A percentile compares a stretch with the other conserved stretches of the same genome.
Conservation (phyloP, 495 filamentous ascomycete species). For the Podospora appendiculata region DNA sequence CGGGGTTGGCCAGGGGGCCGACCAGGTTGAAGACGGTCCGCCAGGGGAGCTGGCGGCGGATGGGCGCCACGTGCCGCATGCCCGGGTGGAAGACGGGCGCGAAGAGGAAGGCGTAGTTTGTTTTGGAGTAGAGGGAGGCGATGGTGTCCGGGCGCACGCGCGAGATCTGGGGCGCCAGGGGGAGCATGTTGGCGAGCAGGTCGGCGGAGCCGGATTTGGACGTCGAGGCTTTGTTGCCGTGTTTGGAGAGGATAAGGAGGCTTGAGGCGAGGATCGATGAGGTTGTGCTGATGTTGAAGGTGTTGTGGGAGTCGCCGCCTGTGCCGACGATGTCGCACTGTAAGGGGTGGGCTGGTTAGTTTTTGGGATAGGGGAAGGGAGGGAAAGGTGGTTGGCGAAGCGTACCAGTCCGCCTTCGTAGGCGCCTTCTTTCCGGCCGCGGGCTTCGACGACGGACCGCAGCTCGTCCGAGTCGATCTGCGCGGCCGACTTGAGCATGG, state of each 20-base stretch:
- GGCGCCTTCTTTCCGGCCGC: conserved; percentile 52
- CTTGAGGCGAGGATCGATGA: conserved; percentile 86
- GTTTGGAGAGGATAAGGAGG: conserved; percentile 77
- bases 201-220: conserved; percentile 95
- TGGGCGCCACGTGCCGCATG: conserved; percentile 76
- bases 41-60: conserved; percentile 78
- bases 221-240: conserved; percentile 93
- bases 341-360: neutral
- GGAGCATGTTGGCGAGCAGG: conserved; percentile 64
- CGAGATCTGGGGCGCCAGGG: conserved; percentile 61
- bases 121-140: conserved; percentile 57
- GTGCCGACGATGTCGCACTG: conserved; percentile 97
- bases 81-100: conserved; percentile 94
- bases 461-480: conserved; percentile 32
- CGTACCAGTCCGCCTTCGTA: conserved; percentile 66
- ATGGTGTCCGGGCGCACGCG: conserved; percentile 66
- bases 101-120: conserved; percentile 93
- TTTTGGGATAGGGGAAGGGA: neutral
- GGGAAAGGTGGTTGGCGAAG: neutral
- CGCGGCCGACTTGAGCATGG: conserved; percentile 54
- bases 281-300: conserved; percentile 95
- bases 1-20: conserved; percentile 84
- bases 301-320: conserved; percentile 91
- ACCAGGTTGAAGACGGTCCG: conserved; percentile 96
- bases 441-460: conserved; percentile 38